Percentiles rank a stretch among this genome's conserved stretches.
Conservation (phyloP, 2,329 filamentous ascomycete species). For the Colletotrichum magnum region DNA sequence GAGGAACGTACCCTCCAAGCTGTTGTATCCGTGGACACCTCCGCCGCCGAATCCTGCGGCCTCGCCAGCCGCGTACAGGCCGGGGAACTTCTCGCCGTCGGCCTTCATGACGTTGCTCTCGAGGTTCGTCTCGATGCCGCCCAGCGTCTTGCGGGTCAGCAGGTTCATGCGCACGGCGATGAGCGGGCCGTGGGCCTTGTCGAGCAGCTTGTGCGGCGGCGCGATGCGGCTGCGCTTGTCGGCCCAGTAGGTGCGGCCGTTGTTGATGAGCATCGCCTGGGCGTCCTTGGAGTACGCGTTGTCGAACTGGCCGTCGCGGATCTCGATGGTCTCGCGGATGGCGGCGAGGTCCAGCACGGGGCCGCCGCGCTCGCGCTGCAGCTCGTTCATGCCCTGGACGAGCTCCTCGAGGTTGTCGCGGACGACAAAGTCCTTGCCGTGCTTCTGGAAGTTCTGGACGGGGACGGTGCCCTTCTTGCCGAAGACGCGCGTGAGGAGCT, state of each 20-base stretch:
- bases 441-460: conserved; percentile 71
- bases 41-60: conserved; percentile 73
- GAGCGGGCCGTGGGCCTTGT: conserved; percentile 69
- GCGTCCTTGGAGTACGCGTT: conserved; percentile 72
- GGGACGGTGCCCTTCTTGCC: conserved; percentile 65
- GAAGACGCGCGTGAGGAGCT: conserved; percentile 65
- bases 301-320: conserved; percentile 68
- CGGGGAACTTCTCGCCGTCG: conserved; percentile 65
- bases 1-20: conserved; percentile 74
- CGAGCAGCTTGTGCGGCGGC: conserved; percentile 66
- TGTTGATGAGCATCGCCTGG: conserved; percentile 73
- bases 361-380: conserved; percentile 61
- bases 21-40: conserved; percentile 73
- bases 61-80: conserved; percentile 73
- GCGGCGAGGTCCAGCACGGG: conserved; percentile 61
- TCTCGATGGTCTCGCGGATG: conserved; percentile 63
- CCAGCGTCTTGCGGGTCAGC: conserved; percentile 72
- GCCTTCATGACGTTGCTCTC: conserved; percentile 67
- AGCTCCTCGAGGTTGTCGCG: conserved; percentile 69
- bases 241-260: conserved; percentile 68
- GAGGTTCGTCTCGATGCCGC: conserved; percentile 72
- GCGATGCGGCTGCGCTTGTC: conserved; percentile 67
- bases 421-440: conserved; percentile 73
- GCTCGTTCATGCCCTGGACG: conserved; percentile 71
- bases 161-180: conserved; percentile 74